phyloP scores from a whole-genome alignment of 2,329 filamentous ascomycete species.

The Ciborinia camelliae region DNA sequence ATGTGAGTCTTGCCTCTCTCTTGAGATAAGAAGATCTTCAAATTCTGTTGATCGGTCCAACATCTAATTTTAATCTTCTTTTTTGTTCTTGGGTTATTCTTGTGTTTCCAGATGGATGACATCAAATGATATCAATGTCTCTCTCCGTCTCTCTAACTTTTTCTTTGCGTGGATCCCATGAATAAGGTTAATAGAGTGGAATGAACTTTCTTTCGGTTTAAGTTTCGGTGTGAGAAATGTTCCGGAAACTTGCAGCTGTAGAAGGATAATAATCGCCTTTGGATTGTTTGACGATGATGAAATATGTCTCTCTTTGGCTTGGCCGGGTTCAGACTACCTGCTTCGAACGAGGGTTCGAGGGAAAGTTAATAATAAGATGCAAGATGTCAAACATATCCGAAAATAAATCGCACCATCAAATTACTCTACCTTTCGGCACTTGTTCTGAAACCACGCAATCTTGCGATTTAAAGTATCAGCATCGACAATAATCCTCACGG shows the following conservation, averaged over 20 bases:
- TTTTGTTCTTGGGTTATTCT: neutral
- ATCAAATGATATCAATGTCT: neutral
- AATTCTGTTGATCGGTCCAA: neutral
- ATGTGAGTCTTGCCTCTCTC: too few relatives aligned
- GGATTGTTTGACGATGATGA: neutral
- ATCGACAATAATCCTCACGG: neutral
- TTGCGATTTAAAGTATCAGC: neutral
- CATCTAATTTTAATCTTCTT: constrained; percentile 8
- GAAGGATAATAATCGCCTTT: too few relatives aligned
- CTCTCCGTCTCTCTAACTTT: neutral
- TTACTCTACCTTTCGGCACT: neutral
- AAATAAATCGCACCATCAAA: neutral
- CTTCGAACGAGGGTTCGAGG: neutral
- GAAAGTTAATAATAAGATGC: neutral
- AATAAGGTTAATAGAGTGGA: neutral
- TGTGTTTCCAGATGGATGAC: neutral
- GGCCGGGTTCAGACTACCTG: neutral
- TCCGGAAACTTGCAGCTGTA: too few relatives aligned
- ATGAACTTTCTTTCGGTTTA: neutral
- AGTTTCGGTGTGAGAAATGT: constrained; percentile 3
- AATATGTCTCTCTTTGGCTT: neutral
- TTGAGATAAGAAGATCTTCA: constrained; percentile 2
- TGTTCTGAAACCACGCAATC: neutral
- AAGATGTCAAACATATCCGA: neutral
- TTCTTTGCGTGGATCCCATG: neutral